These are phyloP conservation scores for Lipomyces orientalis DNA, from an alignment of 805 yeast species.

Conservation along the genomic window DNA sequence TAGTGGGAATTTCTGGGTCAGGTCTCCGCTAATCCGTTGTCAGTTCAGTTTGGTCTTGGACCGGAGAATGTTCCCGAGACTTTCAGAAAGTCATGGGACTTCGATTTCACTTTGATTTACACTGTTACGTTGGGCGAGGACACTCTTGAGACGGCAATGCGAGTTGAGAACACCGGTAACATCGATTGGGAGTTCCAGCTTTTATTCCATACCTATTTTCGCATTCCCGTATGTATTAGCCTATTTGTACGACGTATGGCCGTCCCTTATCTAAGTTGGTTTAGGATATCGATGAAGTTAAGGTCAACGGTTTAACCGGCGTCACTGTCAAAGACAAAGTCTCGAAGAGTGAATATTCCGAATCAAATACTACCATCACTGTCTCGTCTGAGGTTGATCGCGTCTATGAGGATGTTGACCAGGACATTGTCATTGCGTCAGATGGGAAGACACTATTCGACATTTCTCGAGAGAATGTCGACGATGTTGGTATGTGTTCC, in stretches of 20 bases:
- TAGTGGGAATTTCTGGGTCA: slow-evolving; percentile 94
- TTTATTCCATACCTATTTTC: slow-evolving; percentile 90
- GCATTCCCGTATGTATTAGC: slow-evolving; percentile 49
- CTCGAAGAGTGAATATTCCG: slow-evolving; percentile 54
- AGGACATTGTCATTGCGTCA: slow-evolving; percentile 66
- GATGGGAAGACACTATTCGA: slow-evolving; percentile 74
- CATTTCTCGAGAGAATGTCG: slow-evolving; percentile 65
- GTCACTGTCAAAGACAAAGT: slow-evolving; percentile 78
- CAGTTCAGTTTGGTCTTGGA: slow-evolving; percentile 88
- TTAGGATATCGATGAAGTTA: slow-evolving; percentile 72
- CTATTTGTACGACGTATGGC: neutral
- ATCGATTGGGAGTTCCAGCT: slow-evolving; percentile 83
- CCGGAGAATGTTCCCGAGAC: slow-evolving; percentile 80
- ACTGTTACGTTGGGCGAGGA: slow-evolving; percentile 67
- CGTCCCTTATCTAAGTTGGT: slow-evolving; percentile 29
- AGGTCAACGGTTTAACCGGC: slow-evolving; percentile 80
- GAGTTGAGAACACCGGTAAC: slow-evolving; percentile 72
- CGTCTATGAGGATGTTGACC: slow-evolving; percentile 69
- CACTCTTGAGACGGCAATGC: slow-evolving; percentile 69
- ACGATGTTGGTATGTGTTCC: slow-evolving; percentile 50
- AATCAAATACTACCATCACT: slow-evolving; percentile 41
- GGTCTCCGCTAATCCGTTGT: slow-evolving; percentile 67
- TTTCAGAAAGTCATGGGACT: slow-evolving; percentile 60
- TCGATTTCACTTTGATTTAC: slow-evolving; percentile 78
- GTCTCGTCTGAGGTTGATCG: slow-evolving; percentile 74